Evolutionary conservation across 148 eudicot genomes (phyloP).

Genomic region (Chenopodium berlandieri): DNA sequence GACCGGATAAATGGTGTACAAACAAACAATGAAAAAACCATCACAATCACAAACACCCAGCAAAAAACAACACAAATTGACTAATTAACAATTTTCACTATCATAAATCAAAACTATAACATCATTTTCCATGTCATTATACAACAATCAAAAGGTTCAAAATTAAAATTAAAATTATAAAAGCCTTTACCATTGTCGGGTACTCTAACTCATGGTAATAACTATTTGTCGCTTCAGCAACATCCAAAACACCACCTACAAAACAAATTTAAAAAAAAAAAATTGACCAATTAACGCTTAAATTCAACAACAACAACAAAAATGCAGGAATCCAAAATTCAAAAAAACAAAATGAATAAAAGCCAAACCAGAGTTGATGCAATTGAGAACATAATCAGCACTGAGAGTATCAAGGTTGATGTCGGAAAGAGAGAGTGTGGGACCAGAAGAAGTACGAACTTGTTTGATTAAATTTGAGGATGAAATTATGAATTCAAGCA

Average conservation of each 20-base stretch:
- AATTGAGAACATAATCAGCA: constrained; percentile 60
- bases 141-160: neutral
- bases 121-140: neutral
- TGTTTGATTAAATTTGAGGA: constrained; percentile 52
- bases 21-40: neutral
- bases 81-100: neutral
- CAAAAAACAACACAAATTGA: neutral
- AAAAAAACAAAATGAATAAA: neutral
- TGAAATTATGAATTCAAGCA: constrained; percentile 61
- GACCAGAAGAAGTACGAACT: constrained; percentile 42
- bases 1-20: neutral
- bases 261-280: constrained; percentile 2
- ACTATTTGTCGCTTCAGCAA: constrained; percentile 52
- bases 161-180: neutral
- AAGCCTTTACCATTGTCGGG: constrained; percentile 56
- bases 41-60: neutral
- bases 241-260: constrained; percentile 75
- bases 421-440: constrained; percentile 34
- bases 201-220: constrained; percentile 47
- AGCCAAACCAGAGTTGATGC: constrained; percentile 46
- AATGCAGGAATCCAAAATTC: neutral
- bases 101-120: neutral
- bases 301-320: neutral
- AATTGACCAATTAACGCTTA: neutral
- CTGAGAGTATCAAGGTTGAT: constrained; percentile 58